These are phyloP conservation scores for Nitzschia putrida DNA, from an alignment of 108 stramenopile species.

Conservation along the genomic window DNA sequence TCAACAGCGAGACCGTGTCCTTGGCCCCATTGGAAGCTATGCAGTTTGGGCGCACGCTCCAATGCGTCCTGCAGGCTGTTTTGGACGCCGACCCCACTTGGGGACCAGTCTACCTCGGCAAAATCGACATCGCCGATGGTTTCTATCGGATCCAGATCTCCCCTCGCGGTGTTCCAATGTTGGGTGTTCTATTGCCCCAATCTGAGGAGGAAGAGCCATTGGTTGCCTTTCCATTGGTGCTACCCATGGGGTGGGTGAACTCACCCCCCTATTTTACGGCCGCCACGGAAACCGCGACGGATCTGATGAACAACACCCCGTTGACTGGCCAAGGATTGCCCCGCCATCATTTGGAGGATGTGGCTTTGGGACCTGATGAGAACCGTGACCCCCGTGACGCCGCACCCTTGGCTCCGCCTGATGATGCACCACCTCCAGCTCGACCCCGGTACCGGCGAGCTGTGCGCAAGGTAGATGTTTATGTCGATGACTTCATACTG, in stretches of 20 bases:
- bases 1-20: constrained; percentile 25
- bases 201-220: constrained; percentile 8
- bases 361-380: neutral
- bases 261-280: no score
- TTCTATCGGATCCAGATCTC: constrained; percentile 34
- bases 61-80: constrained; percentile 19
- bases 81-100: constrained; percentile 4
- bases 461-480: constrained; percentile 42
- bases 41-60: constrained; percentile 44
- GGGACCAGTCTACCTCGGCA: constrained; percentile 27
- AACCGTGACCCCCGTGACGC: neutral
- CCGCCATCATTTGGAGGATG: constrained; percentile 26
- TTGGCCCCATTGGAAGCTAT: constrained; percentile 34
- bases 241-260: constrained; percentile 60
- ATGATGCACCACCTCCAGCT: neutral
- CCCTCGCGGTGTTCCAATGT: constrained; percentile 26
- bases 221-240: constrained; percentile 34
- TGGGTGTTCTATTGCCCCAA: constrained; percentile 36
- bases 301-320: constrained; percentile 13
- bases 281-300: constrained; percentile 39
- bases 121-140: constrained; percentile 36
- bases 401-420: neutral
- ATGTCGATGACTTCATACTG: constrained; percentile 47
- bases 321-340: neutral
- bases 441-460: constrained; percentile 1